Conservation (phyloP, 208 protist species). For the Balamuthia mandrillaris region DNA sequence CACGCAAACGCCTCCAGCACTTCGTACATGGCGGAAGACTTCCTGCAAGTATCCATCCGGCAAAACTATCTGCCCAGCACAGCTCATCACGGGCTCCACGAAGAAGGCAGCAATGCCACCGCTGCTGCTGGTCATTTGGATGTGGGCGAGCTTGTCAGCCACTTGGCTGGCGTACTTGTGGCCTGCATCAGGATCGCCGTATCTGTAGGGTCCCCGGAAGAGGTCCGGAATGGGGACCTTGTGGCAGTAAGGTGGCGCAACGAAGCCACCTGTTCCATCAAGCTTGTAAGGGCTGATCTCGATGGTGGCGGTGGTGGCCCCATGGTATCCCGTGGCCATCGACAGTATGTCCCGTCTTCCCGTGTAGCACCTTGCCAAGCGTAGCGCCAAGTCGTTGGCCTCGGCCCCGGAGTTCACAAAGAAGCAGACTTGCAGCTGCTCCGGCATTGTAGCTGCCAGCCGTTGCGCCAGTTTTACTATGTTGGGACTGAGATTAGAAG, state of each 20-base stretch:
- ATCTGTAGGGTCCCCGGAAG: not conserved
- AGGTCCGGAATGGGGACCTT: slow-evolving; percentile 8
- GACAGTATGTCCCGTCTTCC: slow-evolving; percentile 12
- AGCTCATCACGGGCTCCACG: not conserved
- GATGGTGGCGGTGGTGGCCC: not conserved
- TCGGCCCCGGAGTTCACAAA: slow-evolving; percentile 80
- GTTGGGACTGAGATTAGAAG: slow-evolving; percentile 1
- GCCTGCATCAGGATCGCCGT: not conserved
- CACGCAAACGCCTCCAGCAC: slow-evolving; percentile 29
- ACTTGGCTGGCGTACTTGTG: slow-evolving; percentile 8
- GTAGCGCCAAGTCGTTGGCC: slow-evolving; percentile 77
- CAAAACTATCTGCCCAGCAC: slow-evolving; percentile 10
- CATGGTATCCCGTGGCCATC: slow-evolving; percentile 14
- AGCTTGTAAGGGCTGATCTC: slow-evolving; percentile 33
- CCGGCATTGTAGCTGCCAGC: slow-evolving; percentile 56
- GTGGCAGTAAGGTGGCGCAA: not conserved
- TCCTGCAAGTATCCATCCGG: slow-evolving; percentile 40
- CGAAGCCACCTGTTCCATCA: slow-evolving; percentile 5
- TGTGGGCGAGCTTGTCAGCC: not conserved
- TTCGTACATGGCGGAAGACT: slow-evolving; percentile 16
- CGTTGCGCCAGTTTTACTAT: slow-evolving; percentile 8
- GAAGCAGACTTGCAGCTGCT: slow-evolving; percentile 44
- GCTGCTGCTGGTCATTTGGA: not conserved
- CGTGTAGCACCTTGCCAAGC: slow-evolving; percentile 61
- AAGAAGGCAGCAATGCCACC: slow-evolving; percentile 26